A percentile compares a stretch with the other conserved stretches of the same genome.
Evolutionary conservation across 805 yeast genomes (phyloP).

Genomic region (Vanderwaltozyma polyspora): DNA sequence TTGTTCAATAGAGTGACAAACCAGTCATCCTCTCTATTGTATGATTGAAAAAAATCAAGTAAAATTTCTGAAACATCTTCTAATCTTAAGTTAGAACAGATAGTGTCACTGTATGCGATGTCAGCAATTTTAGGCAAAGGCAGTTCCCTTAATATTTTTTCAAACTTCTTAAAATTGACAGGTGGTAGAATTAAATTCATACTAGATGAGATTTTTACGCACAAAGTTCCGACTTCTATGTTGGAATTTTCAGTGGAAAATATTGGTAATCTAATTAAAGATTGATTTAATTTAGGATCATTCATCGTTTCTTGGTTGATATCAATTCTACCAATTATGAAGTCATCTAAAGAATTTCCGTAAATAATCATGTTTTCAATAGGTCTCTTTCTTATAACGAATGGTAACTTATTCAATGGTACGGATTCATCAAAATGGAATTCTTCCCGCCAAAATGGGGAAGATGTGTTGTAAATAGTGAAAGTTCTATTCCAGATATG

Average conservation of each 20-base stretch:
- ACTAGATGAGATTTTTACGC: constrained; percentile 38
- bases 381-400: constrained; percentile 15
- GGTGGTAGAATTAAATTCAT: constrained; percentile 54
- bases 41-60: constrained; percentile 63
- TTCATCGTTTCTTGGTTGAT: constrained; percentile 19
- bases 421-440: constrained; percentile 51
- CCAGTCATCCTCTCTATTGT: constrained; percentile 62
- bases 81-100: constrained; percentile 19
- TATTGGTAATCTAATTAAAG: constrained; percentile 33
- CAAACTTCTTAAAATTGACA: constrained; percentile 48
- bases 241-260: constrained; percentile 28
- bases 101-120: constrained; percentile 6
- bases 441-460: constrained; percentile 79
- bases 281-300: constrained; percentile 11
- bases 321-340: constrained; percentile 41
- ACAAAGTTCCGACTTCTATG: constrained; percentile 46
- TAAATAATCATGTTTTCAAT: background rate
- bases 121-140: constrained; percentile 32
- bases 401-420: constrained; percentile 39
- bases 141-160: constrained; percentile 37
- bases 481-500: constrained; percentile 73
- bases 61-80: constrained; percentile 49
- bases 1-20: constrained; percentile 54
- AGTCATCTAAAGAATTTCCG: constrained; percentile 26
- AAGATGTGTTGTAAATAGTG: constrained; percentile 34